Base-by-base conservation (phyloP, 768 basidiomycete species). In the Auricularia sp. region DNA sequence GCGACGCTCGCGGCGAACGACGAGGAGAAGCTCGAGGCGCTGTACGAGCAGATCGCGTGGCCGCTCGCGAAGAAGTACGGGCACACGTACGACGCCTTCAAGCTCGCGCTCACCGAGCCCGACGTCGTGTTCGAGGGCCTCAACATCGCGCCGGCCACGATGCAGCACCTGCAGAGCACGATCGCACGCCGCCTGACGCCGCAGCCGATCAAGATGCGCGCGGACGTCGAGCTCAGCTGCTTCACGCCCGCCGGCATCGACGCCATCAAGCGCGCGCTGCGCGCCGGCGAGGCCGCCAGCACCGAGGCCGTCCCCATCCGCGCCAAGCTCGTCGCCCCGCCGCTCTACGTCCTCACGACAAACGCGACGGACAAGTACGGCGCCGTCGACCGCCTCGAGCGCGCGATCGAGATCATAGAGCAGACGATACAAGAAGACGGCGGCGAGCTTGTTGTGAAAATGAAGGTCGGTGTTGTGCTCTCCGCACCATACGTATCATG, bases 351-450 rank as follows among this genome's bases (percentile, higher is more conserved):
- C 33, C 80, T 99, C 63, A 93, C 90, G 69, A 95, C 93, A 35
- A 98, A 98, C 68, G 90, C 93, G 13, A 98, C 96, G 5, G 97
- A 99, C 77, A 99, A 98, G 88, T 89, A 85, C 70, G 89, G 89
- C 47, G 90, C 96, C 61, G 90, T 98, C 6, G 97, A 98, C 66
- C 83, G 90, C 42, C 84, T 99, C 63, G 97, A 98, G 73, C 86
- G 90, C 63, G 94, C 96, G 0, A 94, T 98, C 66, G 93, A 95
- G 72, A 81, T 85, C 8, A 98, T 99, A 67, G 92, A 92, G 66
- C 77, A 77, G 67, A 86, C 88, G 13, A 96, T 99, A 65, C 87
- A 91, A 72, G 82, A 85, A 66, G 84, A 89, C 70, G 92, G 93
- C 3, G 97, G 97, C 2, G 86, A 83, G 59, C 79, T 98, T 65